A percentile compares a stretch with the other conserved stretches of the same genome.
phyloP scores from a whole-genome alignment of 2,329 filamentous ascomycete species.

The Pseudogymnoascus sp. region DNA sequence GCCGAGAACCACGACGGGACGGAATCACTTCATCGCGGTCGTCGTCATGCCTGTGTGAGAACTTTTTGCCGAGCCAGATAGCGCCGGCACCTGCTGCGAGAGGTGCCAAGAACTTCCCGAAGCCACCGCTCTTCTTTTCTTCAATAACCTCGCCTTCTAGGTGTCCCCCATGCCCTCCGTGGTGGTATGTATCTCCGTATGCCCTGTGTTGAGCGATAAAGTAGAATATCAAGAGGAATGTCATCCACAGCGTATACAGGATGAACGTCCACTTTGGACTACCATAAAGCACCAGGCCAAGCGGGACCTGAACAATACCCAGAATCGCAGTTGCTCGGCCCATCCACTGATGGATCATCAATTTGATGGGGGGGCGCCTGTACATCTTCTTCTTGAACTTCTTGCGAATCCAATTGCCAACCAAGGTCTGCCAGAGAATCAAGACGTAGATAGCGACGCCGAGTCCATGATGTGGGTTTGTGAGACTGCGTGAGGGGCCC shows the following conservation, averaged over 20 bases:
- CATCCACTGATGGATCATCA: constrained; percentile 71
- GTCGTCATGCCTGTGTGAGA: constrained; percentile 16
- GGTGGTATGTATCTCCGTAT: constrained; percentile 6
- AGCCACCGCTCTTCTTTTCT: constrained; percentile 36
- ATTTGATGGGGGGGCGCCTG: constrained; percentile 29
- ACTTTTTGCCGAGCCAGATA: constrained; percentile 36
- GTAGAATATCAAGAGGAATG: constrained; percentile 63
- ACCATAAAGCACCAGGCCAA: constrained; percentile 86
- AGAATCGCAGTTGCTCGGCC: constrained; percentile 71
- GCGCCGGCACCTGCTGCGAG: constrained; percentile 51
- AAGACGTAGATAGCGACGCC: constrained; percentile 70
- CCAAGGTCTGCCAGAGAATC: constrained; percentile 62
- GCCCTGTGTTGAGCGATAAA: constrained; percentile 61
- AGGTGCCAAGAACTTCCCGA: constrained; percentile 33
- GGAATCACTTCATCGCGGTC: constrained; percentile 42
- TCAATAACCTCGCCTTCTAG: constrained; percentile 37
- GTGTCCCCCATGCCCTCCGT: constrained; percentile 20
- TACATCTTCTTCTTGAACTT: constrained; percentile 35
- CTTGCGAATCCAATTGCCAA: constrained; percentile 52
- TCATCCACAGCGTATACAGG: constrained; percentile 72
- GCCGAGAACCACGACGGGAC: constrained; percentile 36
- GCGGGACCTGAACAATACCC: constrained; percentile 76
- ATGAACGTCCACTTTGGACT: constrained; percentile 81
- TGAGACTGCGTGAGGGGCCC: constrained; percentile 60
- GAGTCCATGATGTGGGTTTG: constrained; percentile 80